Evolutionary conservation across 2,329 filamentous ascomycete genomes (phyloP), one percentile per base, ranked within the genome.

Genomic region (Cylindrodendrum hubeiense): DNA sequence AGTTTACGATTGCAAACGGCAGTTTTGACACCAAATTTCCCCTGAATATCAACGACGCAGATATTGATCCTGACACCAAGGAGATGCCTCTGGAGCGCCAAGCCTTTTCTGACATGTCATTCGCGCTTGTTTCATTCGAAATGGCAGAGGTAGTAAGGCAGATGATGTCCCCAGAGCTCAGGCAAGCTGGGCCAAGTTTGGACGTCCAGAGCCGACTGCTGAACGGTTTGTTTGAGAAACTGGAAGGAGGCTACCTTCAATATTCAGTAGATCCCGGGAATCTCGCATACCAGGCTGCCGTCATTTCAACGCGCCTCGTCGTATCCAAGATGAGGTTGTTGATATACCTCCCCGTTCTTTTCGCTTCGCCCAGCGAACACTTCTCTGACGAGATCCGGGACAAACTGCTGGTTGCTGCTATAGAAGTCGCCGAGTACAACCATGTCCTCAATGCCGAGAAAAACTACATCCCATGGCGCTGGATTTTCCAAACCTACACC

Each of bases 401-500:
- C 56, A 82, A 81, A 33, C 75, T 89, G 0, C 82, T 88, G 4
- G 78, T 84, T 44, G 79, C 85, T 0, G 85, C 84, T 3, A 83
- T 87, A 19, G 86, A 88, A 66, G 79, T 88, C 1, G 85, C 86
- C 44, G 86, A 89, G 71, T 87, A 87, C 68, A 87, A 83, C 63
- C 83, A 86, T 66, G 79, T 83, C 1, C 75, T 90, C n/a, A 87
- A 86, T 55, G 77, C 80, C 3, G 85, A 89, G 60, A 76, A 79
- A 3, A 79, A 77, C 17, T 83, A 81, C 57, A 81, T 81, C 10
- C 83, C 84, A 50, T 89, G 85, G 83, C 84, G 85, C 19, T 90
- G 87, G 87, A 77, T 88, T 6, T 89, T 87, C 74, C 84, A 88
- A 69, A 87, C 85, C 0, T 89, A 88, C 71, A 86, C 84, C 0